These are phyloP conservation scores for Rhododendron simsii DNA, from an alignment of 148 eudicot species.

Conservation along the genomic window DNA sequence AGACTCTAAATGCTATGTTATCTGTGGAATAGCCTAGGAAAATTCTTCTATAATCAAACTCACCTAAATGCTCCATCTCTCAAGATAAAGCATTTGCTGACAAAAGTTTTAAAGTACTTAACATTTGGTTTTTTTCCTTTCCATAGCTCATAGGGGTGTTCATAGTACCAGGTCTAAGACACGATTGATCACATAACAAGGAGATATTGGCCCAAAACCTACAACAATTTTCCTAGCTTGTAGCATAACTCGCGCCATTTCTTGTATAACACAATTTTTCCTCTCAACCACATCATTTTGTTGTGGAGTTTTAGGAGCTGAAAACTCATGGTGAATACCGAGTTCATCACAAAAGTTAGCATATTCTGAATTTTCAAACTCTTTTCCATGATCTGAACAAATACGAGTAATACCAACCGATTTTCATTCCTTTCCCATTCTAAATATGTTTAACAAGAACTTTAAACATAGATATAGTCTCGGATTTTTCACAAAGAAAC, in stretches of 20 bases:
- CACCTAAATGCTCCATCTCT: not conserved
- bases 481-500: not conserved
- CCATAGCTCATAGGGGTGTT: not conserved
- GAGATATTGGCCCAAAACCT: not conserved
- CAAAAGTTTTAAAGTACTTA: not conserved
- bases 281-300: not conserved
- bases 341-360: not conserved
- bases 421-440: not conserved
- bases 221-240: not conserved
- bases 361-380: not conserved
- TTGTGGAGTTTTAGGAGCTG: not conserved
- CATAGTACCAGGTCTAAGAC: not conserved
- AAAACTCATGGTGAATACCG: not conserved
- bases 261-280: not conserved
- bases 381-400: not conserved
- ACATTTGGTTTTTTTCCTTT: not conserved
- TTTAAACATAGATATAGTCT: not conserved
- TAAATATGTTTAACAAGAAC: not conserved
- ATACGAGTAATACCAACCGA: not conserved
- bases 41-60: not conserved
- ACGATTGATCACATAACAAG: not conserved
- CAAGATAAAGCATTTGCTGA: not conserved
- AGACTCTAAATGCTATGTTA: not conserved
- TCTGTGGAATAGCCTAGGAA: not conserved
- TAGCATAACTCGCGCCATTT: not conserved